These are phyloP conservation scores for Rhododendron ferrugineum DNA, from an alignment of 148 eudicot genomes.

Conservation along the genomic window DNA sequence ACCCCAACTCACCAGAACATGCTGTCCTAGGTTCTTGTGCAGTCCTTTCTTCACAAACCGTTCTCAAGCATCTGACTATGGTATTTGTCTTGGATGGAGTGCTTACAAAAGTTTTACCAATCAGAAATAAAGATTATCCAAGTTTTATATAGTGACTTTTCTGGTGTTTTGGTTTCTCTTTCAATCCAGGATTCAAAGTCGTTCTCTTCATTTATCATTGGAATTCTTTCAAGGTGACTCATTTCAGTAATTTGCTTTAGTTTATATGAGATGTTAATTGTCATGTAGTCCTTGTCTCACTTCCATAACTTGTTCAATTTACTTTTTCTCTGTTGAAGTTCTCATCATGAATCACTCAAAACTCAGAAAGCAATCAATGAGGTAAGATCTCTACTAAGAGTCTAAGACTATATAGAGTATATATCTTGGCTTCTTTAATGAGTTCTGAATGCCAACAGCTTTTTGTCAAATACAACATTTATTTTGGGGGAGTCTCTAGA, in stretches of 20 bases:
- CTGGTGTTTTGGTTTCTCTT: constrained; percentile 9
- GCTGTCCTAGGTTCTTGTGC: constrained; percentile 93
- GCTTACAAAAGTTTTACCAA: not conserved
- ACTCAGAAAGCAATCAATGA: constrained; percentile 96
- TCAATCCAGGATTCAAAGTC: constrained; percentile 62
- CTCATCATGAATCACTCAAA: constrained; percentile 91
- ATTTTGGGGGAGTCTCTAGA: constrained; percentile 75
- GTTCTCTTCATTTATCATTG: constrained; percentile 70
- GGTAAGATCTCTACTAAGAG: constrained; percentile 36
- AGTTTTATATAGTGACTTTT: constrained; percentile 4
- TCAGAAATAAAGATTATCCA: not conserved
- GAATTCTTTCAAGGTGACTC: constrained; percentile 76
- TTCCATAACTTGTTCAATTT: not conserved
- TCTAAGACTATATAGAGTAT: not conserved
- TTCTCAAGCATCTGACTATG: constrained; percentile 77
- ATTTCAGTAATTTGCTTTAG: not conserved
- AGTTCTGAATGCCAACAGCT: constrained; percentile 47
- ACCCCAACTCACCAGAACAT: constrained; percentile 68
- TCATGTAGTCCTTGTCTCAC: not conserved
- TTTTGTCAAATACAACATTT: constrained; percentile 90
- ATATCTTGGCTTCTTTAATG: constrained; percentile 11
- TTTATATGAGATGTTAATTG: not conserved
- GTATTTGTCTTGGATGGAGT: constrained; percentile 34
- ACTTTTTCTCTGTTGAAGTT: constrained; percentile 38
- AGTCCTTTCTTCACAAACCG: constrained; percentile 73